Evolutionary conservation across 2,329 filamentous ascomycete genomes (phyloP).

Genomic region (Magnaporthiopsis incrustans): DNA sequence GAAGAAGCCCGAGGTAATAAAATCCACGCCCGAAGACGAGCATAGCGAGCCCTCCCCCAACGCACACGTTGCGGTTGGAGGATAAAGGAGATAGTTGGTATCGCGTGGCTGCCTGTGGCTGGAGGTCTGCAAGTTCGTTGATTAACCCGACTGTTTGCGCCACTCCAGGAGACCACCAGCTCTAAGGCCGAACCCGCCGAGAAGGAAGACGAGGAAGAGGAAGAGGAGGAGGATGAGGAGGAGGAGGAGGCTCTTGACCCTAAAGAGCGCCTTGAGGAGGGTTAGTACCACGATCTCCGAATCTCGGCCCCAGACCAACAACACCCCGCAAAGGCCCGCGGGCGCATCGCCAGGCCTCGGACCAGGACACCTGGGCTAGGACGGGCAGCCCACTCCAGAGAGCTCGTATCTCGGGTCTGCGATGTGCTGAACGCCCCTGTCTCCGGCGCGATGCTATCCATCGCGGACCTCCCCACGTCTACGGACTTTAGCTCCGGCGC

Average conservation of each 20-base stretch:
- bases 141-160: slow-evolving; percentile 5
- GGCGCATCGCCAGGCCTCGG: background rate
- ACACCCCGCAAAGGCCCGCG: background rate
- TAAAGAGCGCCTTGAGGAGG: slow-evolving; percentile 85
- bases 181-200: slow-evolving; percentile 15
- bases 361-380: background rate
- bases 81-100: background rate
- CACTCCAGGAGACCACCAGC: background rate
- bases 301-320: background rate
- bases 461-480: background rate
- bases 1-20: slow-evolving; percentile 46
- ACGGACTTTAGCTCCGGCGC: background rate
- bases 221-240: slow-evolving; percentile 78
- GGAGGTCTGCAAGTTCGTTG: background rate
- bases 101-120: background rate
- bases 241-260: slow-evolving; percentile 76
- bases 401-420: background rate
- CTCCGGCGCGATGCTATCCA: background rate
- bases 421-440: background rate
- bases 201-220: slow-evolving; percentile 66
- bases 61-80: background rate
- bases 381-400: background rate
- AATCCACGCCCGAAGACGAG: background rate
- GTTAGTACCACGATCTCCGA: slow-evolving; percentile 36
- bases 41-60: background rate